A percentile compares a stretch with the other conserved stretches of the same genome.
Evolutionary conservation across 345 rosid species (phyloP).

Genomic region (Excoecaria agallocha): DNA sequence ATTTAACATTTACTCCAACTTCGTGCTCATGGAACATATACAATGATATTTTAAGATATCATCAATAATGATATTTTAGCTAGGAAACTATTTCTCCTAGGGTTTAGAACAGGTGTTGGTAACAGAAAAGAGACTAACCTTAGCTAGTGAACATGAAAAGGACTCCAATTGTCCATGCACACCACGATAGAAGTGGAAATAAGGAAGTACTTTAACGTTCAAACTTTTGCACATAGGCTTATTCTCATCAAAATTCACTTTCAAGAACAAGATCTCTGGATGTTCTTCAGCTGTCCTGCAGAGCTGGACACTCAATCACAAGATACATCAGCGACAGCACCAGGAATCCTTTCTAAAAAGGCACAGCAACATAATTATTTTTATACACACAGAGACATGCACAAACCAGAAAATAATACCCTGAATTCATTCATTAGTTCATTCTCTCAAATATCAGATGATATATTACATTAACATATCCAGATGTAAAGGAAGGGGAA

Average conservation of each 20-base stretch:
- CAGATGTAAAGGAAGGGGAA: too few relatives aligned
- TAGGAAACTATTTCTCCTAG: background rate
- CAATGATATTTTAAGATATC: too few relatives aligned
- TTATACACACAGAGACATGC: background rate
- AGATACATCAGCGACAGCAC: background rate
- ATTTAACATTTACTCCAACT: too few relatives aligned
- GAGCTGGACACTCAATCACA: constrained; percentile 45
- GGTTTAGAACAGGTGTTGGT: background rate
- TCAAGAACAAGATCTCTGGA: constrained; percentile 71
- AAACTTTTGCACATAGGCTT: constrained; percentile 89
- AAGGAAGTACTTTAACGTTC: constrained; percentile 86
- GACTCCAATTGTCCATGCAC: constrained; percentile 82
- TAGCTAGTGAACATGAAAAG: constrained; percentile 85
- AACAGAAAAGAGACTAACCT: constrained; percentile 39
- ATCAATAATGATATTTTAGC: too few relatives aligned
- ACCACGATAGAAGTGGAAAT: constrained; percentile 86
- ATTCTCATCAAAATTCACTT: constrained; percentile 88
- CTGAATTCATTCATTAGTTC: background rate
- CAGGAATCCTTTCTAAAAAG: background rate
- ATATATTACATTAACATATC: background rate
- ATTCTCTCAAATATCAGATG: background rate
- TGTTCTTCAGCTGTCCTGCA: constrained; percentile 78
- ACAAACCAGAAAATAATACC: background rate
- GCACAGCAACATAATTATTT: background rate
- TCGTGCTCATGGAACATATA: too few relatives aligned